Conservation (phyloP, 148 eudicot genomes). For the Rheum nobile region DNA sequence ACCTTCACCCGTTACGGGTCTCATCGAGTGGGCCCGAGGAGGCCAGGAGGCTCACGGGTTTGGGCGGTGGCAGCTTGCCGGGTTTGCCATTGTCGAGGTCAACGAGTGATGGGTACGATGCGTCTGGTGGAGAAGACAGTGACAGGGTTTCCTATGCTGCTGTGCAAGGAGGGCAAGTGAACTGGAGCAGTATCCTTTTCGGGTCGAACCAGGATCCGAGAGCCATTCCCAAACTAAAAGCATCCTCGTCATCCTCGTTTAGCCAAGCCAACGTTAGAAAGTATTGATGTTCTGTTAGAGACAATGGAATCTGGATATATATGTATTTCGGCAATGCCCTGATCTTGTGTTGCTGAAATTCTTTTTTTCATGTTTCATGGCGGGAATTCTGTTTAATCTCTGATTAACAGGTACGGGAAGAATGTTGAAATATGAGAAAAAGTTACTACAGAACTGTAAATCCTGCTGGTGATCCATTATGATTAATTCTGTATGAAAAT, state of each 20-base stretch:
- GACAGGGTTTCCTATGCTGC: constrained; percentile 46
- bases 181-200: constrained; percentile 61
- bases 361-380: background rate
- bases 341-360: background rate
- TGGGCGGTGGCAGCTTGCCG: constrained; percentile 22
- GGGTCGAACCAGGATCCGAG: constrained; percentile 44
- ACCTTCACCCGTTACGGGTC: constrained; percentile 50
- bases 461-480: no score
- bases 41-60: constrained; percentile 39
- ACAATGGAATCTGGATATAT: background rate
- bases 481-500: no score
- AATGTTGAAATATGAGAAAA: no score
- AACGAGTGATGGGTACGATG: constrained; percentile 92
- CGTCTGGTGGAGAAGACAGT: constrained; percentile 98
- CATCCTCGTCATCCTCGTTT: constrained; percentile 30
- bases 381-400: background rate
- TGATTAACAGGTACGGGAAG: background rate
- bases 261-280: constrained; percentile 34
- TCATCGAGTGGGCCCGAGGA: constrained; percentile 64
- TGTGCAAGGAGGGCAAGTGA: constrained; percentile 20
- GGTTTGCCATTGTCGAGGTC: constrained; percentile 64
- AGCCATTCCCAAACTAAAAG: constrained; percentile 22
- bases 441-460: no score
- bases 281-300: constrained; percentile 9
- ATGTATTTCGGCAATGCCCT: background rate